These are phyloP conservation scores for Lolium rigidum DNA, from an alignment of 176 grass and related monocot genomes.

Conservation along the genomic window DNA sequence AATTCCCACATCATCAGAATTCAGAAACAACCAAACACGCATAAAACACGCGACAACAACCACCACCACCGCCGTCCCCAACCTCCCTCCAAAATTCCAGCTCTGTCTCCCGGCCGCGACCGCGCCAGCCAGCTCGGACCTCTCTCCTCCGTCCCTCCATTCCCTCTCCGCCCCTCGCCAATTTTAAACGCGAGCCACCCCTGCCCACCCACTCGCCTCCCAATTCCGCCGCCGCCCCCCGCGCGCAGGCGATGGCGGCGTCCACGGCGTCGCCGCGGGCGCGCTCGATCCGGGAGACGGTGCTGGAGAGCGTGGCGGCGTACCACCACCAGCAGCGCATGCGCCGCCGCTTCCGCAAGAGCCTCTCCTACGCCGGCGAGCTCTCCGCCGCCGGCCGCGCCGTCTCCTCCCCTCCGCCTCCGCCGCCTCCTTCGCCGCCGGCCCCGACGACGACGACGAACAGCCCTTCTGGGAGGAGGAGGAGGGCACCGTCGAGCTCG, in stretches of 20 bases:
- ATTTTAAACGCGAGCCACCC: constrained; percentile 27
- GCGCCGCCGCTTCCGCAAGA: constrained; percentile 62
- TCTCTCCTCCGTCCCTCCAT: constrained; percentile 14
- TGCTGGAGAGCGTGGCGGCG: constrained; percentile 78
- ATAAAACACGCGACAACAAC: constrained; percentile 44
- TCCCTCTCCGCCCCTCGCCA: constrained; percentile 33
- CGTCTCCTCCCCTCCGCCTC: constrained; percentile 30
- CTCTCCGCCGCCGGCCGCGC: constrained; percentile 37
- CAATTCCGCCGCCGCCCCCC: not conserved
- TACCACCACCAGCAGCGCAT: constrained; percentile 80
- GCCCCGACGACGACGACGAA: constrained; percentile 64
- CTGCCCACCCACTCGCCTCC: not conserved
- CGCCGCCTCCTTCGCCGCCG: constrained; percentile 16
- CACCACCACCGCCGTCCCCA: not conserved
- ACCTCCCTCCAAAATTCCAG: constrained; percentile 48
- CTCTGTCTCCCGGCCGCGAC: constrained; percentile 28
- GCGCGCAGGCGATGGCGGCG: constrained; percentile 53
- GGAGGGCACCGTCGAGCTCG: constrained; percentile 92
- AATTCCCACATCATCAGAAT: not conserved
- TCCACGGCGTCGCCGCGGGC: constrained; percentile 67
- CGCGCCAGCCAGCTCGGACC: constrained; percentile 51
- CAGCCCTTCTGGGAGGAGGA: constrained; percentile 96
- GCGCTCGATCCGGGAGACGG: constrained; percentile 78
- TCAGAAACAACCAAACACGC: not conserved
- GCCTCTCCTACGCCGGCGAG: constrained; percentile 66